A percentile compares a stretch with the other conserved stretches of the same genome.
phyloP scores from a whole-genome alignment of 495 filamentous ascomycete genomes.

The Penicillium longicatenatum region DNA sequence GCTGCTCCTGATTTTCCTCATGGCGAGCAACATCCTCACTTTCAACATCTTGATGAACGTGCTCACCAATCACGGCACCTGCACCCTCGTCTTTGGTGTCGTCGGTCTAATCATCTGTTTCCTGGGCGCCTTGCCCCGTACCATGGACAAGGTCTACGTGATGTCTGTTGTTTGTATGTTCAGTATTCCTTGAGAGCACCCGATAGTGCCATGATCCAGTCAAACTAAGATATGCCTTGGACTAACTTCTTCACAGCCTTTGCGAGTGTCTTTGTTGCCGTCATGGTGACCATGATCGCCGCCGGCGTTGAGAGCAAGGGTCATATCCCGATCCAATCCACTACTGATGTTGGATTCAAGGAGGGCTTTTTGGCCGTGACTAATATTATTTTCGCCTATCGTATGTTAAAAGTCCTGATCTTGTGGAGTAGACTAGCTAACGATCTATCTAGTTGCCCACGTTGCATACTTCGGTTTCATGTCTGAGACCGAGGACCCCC shows the following conservation, averaged over 20 bases:
- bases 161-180: constrained; percentile 59
- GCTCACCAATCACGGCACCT: constrained; percentile 62
- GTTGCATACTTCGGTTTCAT: constrained; percentile 76
- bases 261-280: constrained; percentile 65
- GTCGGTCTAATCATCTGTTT: constrained; percentile 65
- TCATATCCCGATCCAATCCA: constrained; percentile 22
- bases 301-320: constrained; percentile 48
- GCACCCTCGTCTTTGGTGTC: constrained; percentile 67
- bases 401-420: constrained; percentile 5
- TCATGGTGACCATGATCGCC: constrained; percentile 69
- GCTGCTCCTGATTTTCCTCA: constrained; percentile 70
- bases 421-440: background rate
- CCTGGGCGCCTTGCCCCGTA: constrained; percentile 64
- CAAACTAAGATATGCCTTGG: background rate
- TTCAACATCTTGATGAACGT: constrained; percentile 65
- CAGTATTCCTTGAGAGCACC: background rate
- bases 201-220: background rate
- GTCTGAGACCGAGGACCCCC: constrained; percentile 69
- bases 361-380: constrained; percentile 35
- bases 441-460: constrained; percentile 54
- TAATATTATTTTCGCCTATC: constrained; percentile 47
- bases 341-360: constrained; percentile 23
- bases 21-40: constrained; percentile 72
- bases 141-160: constrained; percentile 57
- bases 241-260: constrained; percentile 39